Conservation (phyloP, 2,329 filamentous ascomycete species). For the Rutstroemia sydowiana region DNA sequence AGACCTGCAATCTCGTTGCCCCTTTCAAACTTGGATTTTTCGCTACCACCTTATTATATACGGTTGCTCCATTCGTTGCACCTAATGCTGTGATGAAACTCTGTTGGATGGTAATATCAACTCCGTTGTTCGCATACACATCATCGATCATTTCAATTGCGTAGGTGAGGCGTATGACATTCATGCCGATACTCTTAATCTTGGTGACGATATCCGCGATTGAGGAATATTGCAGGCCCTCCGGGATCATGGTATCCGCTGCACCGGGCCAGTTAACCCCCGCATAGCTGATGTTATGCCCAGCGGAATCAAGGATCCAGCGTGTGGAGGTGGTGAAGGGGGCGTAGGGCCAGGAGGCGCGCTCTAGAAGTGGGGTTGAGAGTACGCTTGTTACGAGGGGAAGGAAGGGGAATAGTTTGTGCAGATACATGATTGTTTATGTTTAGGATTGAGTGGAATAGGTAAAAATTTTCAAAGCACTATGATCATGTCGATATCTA, state of each 20-base stretch:
- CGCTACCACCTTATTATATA: constrained; percentile 44
- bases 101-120: constrained; percentile 39
- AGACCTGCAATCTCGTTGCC: constrained; percentile 51
- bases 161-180: constrained; percentile 54
- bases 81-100: constrained; percentile 43
- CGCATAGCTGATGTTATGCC: constrained; percentile 40
- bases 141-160: constrained; percentile 59
- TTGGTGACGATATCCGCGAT: constrained; percentile 46
- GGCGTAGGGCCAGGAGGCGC: constrained; percentile 1
- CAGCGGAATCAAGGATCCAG: constrained; percentile 22
- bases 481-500: background rate
- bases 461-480: too few species aligned
- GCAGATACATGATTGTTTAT: constrained; percentile 2
- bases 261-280: constrained; percentile 57
- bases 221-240: constrained; percentile 56
- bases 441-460: background rate
- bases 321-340: constrained; percentile 9
- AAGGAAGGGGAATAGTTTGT: background rate
- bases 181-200: constrained; percentile 52
- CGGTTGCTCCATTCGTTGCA: constrained; percentile 42
- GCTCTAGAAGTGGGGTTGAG: background rate
- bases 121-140: constrained; percentile 21
- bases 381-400: background rate
- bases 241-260: constrained; percentile 56
- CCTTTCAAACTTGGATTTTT: constrained; percentile 50